Base-by-base conservation (phyloP, 2,329 filamentous ascomycete genomes). In the Raffaelea arxii region DNA sequence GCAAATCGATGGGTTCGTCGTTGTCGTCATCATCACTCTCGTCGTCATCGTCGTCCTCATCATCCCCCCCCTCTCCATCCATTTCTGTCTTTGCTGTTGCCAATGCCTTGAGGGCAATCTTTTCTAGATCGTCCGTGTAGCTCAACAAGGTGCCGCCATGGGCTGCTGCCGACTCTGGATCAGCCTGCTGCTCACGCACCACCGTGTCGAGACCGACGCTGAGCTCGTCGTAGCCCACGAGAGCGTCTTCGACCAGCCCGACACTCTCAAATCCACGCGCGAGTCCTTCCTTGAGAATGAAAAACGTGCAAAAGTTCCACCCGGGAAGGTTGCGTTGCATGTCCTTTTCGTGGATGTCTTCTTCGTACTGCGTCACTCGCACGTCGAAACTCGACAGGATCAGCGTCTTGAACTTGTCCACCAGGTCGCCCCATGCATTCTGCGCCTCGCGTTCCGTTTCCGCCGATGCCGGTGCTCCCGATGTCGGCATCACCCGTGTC, bases 271-370 rank as follows among this genome's bases (percentile, higher is more conserved):
- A 95, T 0, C 91, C 94, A 54, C 87, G 78, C 1, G 92, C 91
- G 30, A 98, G 69, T 0, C 92, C 92, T 63, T 98, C 92, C 59
- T 98, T 98, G 9, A 98, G 73, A 16, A 98, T 90, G 62, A 98
- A 98, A 62, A 98, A 98, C 0, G 92, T 98, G 65, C 92, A 97
- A 61, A 98, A 98, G 59, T 98, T 98, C 92, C 92, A 98, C 0
- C 92, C 92, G 0, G 92, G 92, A 18, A 98, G 67, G 27, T 73
- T 82, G 41, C 91, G 77, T 62, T 97, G 90, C 1, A 83, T 78
- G 56, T 97, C 91, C 59, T 90, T 92, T 62, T 96, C 92, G 52
- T 87, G 85, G 55, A 98, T 95, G 55, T 98, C 92, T 49, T 96
- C 90, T 63, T 98, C 92, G 62, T 98, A 98, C 58, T 97, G 91